Base-by-base conservation (phyloP, 208 protist species). In the Hexamita inflata region DNA sequence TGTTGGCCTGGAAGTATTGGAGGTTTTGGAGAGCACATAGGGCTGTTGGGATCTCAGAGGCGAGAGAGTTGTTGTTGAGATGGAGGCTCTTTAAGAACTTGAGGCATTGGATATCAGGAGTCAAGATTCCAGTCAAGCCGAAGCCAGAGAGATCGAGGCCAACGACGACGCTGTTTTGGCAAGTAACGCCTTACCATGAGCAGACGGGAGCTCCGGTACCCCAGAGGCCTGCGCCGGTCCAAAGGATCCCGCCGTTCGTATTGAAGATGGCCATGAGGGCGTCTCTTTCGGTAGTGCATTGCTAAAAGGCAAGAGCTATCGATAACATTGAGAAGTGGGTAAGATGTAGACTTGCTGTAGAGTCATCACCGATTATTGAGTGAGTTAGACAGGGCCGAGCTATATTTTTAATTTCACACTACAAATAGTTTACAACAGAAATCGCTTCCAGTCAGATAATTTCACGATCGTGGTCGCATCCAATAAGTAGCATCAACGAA, bases 1-100 rank as follows among this genome's bases (percentile, higher is more conserved):
- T 41, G 32, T 39, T 49, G 30, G 32, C 32, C 30, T 75, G 53
- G 38, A 75, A 34, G 70, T 60, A 75, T 29, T 75, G 19, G 29
- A 75, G 41, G 41, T 4, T 42, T 4, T 1, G 35, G 53, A 75
- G 70, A 34, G 4, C 4, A 19, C 53, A 62, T 7, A 75, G 9
- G 7, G 4, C 13, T 1, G 19, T n/a, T 24, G 70, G 70, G 32
- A 75, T 75, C 34, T 9, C 9, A 24, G 28, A 13, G 19, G 19
- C 57, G 1, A 75, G 4, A 4, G 4, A 9, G 7, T 58, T 11
- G 32, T 75, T 64, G 32, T 64, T 75, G 7, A 75, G 11, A 38
- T 61, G 34, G 15, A 75, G 68, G 41, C 40, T 39, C 68, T 59
- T 75, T 19, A 75, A 29, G 45, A 61, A 7, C 7, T 11, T 11